phyloP scores from a whole-genome alignment of 2,329 filamentous ascomycete genomes.

The Arthrobotrys iridis region DNA sequence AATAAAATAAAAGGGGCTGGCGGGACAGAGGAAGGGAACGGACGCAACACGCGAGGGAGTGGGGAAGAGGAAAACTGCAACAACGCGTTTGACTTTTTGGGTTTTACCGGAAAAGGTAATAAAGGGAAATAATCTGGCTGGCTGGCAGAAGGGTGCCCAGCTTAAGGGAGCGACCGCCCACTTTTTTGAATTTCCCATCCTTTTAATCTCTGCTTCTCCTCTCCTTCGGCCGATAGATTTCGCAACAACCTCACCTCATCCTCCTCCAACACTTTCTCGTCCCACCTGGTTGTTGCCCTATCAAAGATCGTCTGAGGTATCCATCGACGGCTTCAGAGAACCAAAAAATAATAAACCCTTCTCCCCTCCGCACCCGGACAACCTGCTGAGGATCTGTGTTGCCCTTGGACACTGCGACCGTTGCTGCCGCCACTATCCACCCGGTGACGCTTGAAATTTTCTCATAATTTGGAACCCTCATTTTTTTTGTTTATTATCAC shows the following conservation, averaged over 20 bases:
- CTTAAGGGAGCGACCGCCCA: slow-evolving; percentile 52
- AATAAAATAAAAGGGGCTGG: slow-evolving; percentile 21
- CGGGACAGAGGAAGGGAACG: neutral
- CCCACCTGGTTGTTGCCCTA: slow-evolving; percentile 16
- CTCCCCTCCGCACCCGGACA: neutral
- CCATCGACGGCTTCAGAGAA: slow-evolving; percentile 2
- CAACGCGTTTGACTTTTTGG: neutral
- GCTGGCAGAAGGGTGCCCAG: slow-evolving; percentile 24
- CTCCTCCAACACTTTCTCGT: slow-evolving; percentile 40
- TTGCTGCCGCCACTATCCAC: too few relatives aligned
- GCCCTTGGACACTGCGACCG: too few relatives aligned
- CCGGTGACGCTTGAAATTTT: too few relatives aligned
- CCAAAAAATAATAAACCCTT: neutral
- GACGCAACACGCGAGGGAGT: neutral
- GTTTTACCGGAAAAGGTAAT: slow-evolving; percentile 29
- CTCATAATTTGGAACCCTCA: neutral
- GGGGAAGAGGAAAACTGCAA: neutral
- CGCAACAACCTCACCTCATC: slow-evolving; percentile 53
- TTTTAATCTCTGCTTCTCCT: slow-evolving; percentile 22
- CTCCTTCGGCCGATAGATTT: slow-evolving; percentile 55
- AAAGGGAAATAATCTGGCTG: slow-evolving; percentile 38
- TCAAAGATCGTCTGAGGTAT: slow-evolving; percentile 12
- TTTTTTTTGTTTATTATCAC: neutral
- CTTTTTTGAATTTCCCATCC: slow-evolving; percentile 36
- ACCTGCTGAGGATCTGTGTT: neutral